Evolutionary conservation across 805 yeast species (phyloP), one percentile per base, ranked within the genome.

Genomic region (Candida dendrica): DNA sequence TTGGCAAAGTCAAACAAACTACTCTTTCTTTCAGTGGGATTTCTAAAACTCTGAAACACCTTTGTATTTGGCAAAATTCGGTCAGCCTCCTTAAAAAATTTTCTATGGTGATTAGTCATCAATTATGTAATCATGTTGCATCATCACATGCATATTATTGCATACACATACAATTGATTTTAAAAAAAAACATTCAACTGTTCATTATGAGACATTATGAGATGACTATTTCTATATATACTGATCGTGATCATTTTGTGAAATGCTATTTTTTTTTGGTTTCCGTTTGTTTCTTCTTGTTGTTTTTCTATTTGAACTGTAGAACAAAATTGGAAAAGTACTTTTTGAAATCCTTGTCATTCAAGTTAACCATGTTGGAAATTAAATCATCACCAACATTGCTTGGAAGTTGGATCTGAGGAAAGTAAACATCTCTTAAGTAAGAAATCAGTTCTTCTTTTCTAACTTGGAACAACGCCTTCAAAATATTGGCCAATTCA

Each of bases 401-500:
- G 15, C 66, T 63, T 22, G 90, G 83, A 46, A 86, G 70, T 38
- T 81, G 77, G 27, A 75, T 66, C 32, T 65, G 66, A 15, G 75
- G 75, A 48, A 75, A 64, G 48, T 74, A 74, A 11, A 61, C 58
- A 30, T 69, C 70, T 15, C 61, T 74, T 50, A 89, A 64, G 56
- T 78, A 84, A 42, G 63, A 65, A 18, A 75, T 62, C 51, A 82
- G 66, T 19, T 62, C 67, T 26, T 60, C 65, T 11, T 75, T 68
- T 47, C 72, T 74, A 24, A 65, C 70, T 6, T 65, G 67, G 48
- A 69, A 81, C 46, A 85, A 68, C 2, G 83, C 71, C 50, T 78
- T 83, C 57, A 90, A 74, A 18, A 88, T 64, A 36, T 77, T 67
- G 1, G 93, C 77, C 13, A 86, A 68, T 55, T 91, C 98, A 49